These are phyloP conservation scores for Penicillium capsulatum DNA, from an alignment of 2,329 filamentous ascomycete genomes.

Conservation along the genomic window DNA sequence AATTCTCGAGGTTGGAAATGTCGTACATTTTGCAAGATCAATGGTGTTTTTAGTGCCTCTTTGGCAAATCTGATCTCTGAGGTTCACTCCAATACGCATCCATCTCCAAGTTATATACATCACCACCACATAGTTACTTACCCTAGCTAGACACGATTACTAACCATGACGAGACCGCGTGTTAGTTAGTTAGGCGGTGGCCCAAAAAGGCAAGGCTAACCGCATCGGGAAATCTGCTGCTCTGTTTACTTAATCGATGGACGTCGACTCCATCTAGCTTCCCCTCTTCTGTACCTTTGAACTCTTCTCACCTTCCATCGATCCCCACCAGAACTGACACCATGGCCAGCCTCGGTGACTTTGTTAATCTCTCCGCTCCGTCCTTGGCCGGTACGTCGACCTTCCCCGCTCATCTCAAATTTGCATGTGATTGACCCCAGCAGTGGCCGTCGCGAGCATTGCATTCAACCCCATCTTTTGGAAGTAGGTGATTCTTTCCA, in stretches of 20 bases:
- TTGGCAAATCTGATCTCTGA: too few relatives aligned
- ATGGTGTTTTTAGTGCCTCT: too few relatives aligned
- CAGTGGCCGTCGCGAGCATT: constrained; percentile 78
- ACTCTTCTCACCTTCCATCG: constrained; percentile 3
- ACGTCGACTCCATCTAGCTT: constrained; percentile 4
- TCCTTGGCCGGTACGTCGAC: constrained; percentile 59
- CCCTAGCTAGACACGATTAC: too few relatives aligned
- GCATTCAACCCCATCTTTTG: constrained; percentile 98
- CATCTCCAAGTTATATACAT: too few relatives aligned
- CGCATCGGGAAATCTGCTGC: too few relatives aligned
- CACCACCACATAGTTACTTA: too few relatives aligned
- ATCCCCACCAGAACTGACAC: neutral
- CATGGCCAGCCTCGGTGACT: constrained; percentile 37
- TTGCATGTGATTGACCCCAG: constrained; percentile 30
- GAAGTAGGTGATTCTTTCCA: constrained; percentile 66
- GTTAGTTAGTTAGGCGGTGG: too few relatives aligned
- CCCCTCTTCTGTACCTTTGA: constrained; percentile 7
- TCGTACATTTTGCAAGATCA: too few relatives aligned
- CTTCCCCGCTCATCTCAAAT: constrained; percentile 12
- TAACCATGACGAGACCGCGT: too few relatives aligned
- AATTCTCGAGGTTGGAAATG: too few relatives aligned
- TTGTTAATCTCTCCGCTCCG: constrained; percentile 62
- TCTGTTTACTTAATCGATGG: constrained; percentile 26
- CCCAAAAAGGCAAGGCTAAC: too few relatives aligned
- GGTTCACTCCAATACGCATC: too few relatives aligned